Percentiles rank a stretch among this genome's conserved stretches.
Conservation (phyloP, 306 rosid species). For the Pterocarpus santalinus region DNA sequence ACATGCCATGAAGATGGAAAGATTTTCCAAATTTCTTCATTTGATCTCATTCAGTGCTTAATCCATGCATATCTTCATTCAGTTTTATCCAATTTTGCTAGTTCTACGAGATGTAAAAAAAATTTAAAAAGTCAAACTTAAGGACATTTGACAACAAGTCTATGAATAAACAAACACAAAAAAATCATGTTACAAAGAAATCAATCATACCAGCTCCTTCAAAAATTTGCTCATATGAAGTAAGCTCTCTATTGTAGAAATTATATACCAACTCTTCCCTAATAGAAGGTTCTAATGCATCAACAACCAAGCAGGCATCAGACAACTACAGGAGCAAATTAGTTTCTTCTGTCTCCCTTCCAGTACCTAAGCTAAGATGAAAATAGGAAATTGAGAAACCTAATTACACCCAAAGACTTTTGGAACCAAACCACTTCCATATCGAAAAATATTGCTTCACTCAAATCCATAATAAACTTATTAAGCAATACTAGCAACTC, state of each 20-base stretch:
- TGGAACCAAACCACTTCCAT: conserved; percentile 12
- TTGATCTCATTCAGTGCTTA: no score
- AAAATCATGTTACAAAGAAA: conserved; percentile 35
- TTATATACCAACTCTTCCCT: conserved; percentile 96
- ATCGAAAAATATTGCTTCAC: not conserved
- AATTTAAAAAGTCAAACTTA: no score
- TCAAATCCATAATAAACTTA: no score
- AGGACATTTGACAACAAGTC: no score
- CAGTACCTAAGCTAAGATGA: conserved; percentile 96
- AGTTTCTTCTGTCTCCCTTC: conserved; percentile 94
- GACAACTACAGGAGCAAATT: conserved; percentile 90
- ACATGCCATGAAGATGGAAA: conserved; percentile 1
- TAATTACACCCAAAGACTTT: conserved; percentile 43
- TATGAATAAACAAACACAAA: not conserved
- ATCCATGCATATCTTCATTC: no score
- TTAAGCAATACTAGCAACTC: no score
- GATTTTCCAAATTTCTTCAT: no score
- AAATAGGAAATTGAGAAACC: conserved; percentile 51
- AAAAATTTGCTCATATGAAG: conserved; percentile 96
- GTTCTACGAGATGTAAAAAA: no score
- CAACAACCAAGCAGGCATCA: conserved; percentile 97
- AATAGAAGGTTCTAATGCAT: conserved; percentile 97
- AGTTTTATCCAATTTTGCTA: no score
- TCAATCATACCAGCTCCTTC: conserved; percentile 93
- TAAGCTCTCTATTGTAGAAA: conserved; percentile 94